Evolutionary conservation across 108 stramenopile genomes (phyloP), one percentile per base, ranked within the genome.

Genomic region (Mediolabrus comicus): DNA sequence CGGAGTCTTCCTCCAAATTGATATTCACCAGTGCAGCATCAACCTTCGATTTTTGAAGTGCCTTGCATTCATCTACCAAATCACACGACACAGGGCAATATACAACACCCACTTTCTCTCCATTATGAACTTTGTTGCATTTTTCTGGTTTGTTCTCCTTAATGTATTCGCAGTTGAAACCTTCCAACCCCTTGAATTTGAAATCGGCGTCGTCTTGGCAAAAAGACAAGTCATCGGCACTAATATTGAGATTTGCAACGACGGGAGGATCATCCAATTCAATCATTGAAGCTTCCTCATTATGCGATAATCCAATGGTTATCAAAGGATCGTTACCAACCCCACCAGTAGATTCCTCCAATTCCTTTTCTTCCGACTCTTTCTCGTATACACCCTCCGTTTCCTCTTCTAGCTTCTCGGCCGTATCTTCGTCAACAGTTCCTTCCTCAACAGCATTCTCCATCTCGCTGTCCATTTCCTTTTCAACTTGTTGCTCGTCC

Each of bases 131-230:
- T 38, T 69, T 77, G 13, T 27, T 10, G 46, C 75, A 77, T 28
- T 65, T 64, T 32, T 69, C 75, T 13, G 67, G 67, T 25, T 65
- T 69, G 57, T 64, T 64, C 12, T 25, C 41, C 22, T 41, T 58
- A 17, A 77, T 77, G 43, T 64, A 77, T 19, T 58, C 51, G 52
- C 75, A 77, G 58, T 62, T 53, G 56, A 43, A 69, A 4, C 75
- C 75, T 27, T 55, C 39, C 4, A 36, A 28, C 0, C 35, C 54
- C 57, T 77, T 69, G 62, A 64, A 77, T 7, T 64, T 32, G 53
- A 69, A 77, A 46, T 61, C 35, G 1, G 62, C 57, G 16, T 77
- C 68, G 19, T 31, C 28, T 56, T 56, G 32, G n/a, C 32, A 56
- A 16, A 31, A n/a, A 56, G 3, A 17, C 19, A 3, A 43, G 13